Evolutionary conservation across 805 yeast genomes (phyloP), one percentile per base, ranked within the genome.

Genomic region (Kazachstania africana): DNA sequence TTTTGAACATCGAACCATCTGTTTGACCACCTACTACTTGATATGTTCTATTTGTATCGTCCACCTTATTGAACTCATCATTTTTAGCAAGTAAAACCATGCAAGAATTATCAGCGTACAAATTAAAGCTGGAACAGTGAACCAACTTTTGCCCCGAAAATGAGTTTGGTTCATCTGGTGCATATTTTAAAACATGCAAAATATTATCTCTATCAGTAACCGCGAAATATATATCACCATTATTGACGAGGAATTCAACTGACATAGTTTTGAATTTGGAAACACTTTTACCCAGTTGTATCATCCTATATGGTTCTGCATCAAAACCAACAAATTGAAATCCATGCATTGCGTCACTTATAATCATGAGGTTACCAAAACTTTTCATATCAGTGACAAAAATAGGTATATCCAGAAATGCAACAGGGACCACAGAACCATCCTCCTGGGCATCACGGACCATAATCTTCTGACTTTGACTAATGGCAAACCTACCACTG

Each of bases 291-390:
- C 94, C 87, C 31, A 91, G 54, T 35, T 69, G 55, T 12, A 84
- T 63, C 76, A 88, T 75, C 40, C 95, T 62, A 52, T 82, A 87
- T 1, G 99, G 99, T 46, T 88, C 95, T 2, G 93, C 88, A 53
- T 85, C 94, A 57, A 85, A 87, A 1, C 96, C 96, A 18, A 77
- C 75, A 35, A 91, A 63, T 63, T 85, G 75, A 4, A 83, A 64
- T 4, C 60, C 62, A 43, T 81, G 78, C 55, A 75, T 65, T 0
- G 82, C 62, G 54, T 91, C 98, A 13, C 94, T 94, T 12, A 85
- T 56, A 2, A 85, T 45, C n/a, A 88, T 51, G 45, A 88, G 59
- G 51, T 87, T 83, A 24, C 93, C 87, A 50, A 84, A 73, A 40
- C 85, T 67, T 55, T 87, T 87, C 12, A 83, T 68, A 41, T 82